Evolutionary conservation across 768 basidiomycete species (phyloP), one percentile per base, ranked within the genome.

Genomic region (Suillus cothurnatus): DNA sequence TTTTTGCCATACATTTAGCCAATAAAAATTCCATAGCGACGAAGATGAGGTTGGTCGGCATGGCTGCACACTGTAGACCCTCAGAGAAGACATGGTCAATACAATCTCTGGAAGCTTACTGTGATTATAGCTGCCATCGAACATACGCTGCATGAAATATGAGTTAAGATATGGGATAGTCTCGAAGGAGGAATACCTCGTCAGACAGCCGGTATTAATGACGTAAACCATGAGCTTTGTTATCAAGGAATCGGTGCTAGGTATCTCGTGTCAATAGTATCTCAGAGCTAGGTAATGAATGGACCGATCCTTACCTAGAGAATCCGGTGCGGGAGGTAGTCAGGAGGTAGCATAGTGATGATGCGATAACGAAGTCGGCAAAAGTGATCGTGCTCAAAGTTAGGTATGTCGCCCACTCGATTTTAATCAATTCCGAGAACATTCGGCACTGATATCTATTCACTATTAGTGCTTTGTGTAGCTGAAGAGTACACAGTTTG

Each of bases 21-120:
- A 47, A 23, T 55, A 57, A 28, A 36, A 56, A 34, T 38, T 62
- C 47, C 4, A 62, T 6, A 19, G 28, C 19, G 6, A 62, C 34
- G 19, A 62, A 62, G n/a, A 62, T 36, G 28, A 56, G 58, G 32
- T 62, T 62, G 6, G 15, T 56, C 28, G 52, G 61, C 61, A 62
- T 62, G 8, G 14, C 52, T 62, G 45, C 52, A 17, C 50, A 55
- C 61, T 62, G 61, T 34, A 52, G 61, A 36, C 19, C 3, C 3
- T 57, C 56, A 38, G 56, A 57, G 15, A 57, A 1, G 9, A 11
- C 9, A 36, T 6, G 8, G 5, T 19, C n/a, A 62, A 14, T n/a
- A 19, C 19, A 28, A 52, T 52, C 50, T 17, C 17, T 9, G 15
- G 31, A n/a, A 45, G 26, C 59, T 61, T 8, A 62, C 61, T 26